phyloP scores from a whole-genome alignment of 2,329 filamentous ascomycete species.

The Didymella pomorum region DNA sequence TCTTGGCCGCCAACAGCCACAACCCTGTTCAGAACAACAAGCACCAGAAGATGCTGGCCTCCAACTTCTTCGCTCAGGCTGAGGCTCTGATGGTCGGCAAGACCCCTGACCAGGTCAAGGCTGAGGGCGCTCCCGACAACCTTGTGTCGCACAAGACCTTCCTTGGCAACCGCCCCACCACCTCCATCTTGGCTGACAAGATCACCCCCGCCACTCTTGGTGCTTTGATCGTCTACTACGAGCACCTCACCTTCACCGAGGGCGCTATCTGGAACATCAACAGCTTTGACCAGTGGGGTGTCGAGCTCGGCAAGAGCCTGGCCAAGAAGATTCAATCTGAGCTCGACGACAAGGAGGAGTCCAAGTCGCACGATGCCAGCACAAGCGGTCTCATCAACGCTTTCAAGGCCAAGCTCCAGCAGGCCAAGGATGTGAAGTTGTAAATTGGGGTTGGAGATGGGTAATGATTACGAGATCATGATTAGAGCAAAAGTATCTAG shows the following conservation, averaged over 20 bases:
- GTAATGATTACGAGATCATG: constrained; percentile 11
- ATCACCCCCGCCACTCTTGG: constrained; percentile 95
- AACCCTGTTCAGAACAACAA: constrained; percentile 92
- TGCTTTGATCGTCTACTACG: constrained; percentile 97
- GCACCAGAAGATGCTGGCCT: constrained; percentile 95
- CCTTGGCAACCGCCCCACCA: constrained; percentile 95
- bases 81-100: constrained; percentile 93
- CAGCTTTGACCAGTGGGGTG: constrained; percentile 99
- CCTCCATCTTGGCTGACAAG: constrained; percentile 89
- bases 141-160: constrained; percentile 99
- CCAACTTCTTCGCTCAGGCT: constrained; percentile 89
- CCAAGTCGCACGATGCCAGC: constrained; percentile 80
- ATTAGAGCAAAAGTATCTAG: constrained; percentile 13
- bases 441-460: constrained; percentile 6
- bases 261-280: constrained; percentile 99
- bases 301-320: constrained; percentile 94
- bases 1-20: constrained; percentile 94
- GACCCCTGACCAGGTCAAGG: constrained; percentile 79
- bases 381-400: constrained; percentile 89
- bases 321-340: constrained; percentile 76
- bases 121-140: constrained; percentile 74
- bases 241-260: constrained; percentile 97
- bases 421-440: constrained; percentile 5
- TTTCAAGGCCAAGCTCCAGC: constrained; percentile 78
- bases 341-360: constrained; percentile 78